Conservation (phyloP, 345 rosid genomes). For the Dipteronia sinensis region DNA sequence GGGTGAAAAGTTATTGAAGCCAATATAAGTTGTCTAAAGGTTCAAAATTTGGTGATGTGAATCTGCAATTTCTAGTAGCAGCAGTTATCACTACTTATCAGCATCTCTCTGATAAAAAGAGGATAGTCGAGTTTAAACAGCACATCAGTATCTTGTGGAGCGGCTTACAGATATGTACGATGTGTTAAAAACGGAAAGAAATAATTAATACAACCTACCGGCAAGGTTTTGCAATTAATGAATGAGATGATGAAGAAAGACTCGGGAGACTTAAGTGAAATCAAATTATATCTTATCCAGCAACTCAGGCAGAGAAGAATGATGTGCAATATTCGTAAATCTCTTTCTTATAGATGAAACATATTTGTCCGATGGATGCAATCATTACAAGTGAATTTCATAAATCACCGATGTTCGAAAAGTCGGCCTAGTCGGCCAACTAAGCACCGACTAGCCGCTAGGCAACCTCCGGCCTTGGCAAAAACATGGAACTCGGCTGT, state of each 20-base stretch:
- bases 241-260: neutral
- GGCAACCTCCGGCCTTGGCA: too few species aligned
- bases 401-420: too few species aligned
- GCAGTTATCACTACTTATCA: neutral
- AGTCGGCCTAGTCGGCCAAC: too few species aligned
- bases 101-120: neutral
- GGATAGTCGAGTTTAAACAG: neutral
- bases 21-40: neutral
- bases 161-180: neutral
- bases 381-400: slow-evolving; percentile 5
- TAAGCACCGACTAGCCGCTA: too few species aligned
- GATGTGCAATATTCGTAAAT: neutral
- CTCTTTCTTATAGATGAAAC: slow-evolving; percentile 6
- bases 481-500: too few species aligned
- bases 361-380: neutral
- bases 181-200: neutral
- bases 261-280: neutral
- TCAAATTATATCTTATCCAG: neutral
- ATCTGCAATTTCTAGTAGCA: neutral
- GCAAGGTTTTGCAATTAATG: neutral
- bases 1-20: neutral
- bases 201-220: neutral
- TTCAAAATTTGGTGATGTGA: neutral
- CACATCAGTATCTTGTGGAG: neutral
- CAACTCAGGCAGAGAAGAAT: neutral